These are phyloP conservation scores for Metschnikowia proteae DNA, from an alignment of 805 yeast genomes.

Conservation along the genomic window DNA sequence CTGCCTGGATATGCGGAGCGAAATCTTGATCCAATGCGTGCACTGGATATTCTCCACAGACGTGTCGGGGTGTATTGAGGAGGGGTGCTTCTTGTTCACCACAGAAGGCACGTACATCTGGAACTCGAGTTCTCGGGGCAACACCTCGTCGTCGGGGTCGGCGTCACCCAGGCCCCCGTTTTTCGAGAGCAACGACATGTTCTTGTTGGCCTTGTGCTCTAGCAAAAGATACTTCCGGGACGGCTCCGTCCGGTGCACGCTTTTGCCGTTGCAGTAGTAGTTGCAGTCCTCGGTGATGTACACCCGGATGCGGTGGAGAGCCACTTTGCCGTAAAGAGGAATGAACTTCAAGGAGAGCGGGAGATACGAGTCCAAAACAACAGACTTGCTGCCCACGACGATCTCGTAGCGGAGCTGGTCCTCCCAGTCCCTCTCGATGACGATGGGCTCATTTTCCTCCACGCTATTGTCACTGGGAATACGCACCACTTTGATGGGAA, in stretches of 20 bases:
- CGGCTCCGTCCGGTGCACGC: conserved; percentile 92
- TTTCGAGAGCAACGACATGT: conserved; percentile 46
- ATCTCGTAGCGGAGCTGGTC: conserved; percentile 87
- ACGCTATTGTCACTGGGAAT: conserved; percentile 72
- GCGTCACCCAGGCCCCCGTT: conserved; percentile 27
- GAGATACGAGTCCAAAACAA: conserved; percentile 75
- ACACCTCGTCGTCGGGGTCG: conserved; percentile 50
- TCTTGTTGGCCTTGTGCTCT: conserved; percentile 68
- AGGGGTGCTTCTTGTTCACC: conserved; percentile 49
- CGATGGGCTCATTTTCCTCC: conserved; percentile 91
- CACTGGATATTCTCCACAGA: conserved; percentile 74
- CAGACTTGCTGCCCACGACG: conserved; percentile 82
- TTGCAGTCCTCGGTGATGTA: conserved; percentile 87
- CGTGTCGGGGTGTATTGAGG: conserved; percentile 76
- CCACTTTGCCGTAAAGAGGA: conserved; percentile 78
- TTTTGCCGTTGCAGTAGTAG: conserved; percentile 79
- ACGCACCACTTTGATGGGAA: conserved; percentile 66
- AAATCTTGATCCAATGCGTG: conserved; percentile 93
- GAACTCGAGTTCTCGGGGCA: conserved; percentile 79
- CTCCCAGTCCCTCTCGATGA: conserved; percentile 90
- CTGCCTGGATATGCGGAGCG: conserved; percentile 70
- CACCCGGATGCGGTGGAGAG: conserved; percentile 79
- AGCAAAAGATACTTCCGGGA: conserved; percentile 71
- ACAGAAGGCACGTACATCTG: conserved; percentile 79
- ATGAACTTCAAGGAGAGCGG: conserved; percentile 82